phyloP scores from a whole-genome alignment of 176 grass and related monocot genomes.

The Miscanthus lutarioriparius region DNA sequence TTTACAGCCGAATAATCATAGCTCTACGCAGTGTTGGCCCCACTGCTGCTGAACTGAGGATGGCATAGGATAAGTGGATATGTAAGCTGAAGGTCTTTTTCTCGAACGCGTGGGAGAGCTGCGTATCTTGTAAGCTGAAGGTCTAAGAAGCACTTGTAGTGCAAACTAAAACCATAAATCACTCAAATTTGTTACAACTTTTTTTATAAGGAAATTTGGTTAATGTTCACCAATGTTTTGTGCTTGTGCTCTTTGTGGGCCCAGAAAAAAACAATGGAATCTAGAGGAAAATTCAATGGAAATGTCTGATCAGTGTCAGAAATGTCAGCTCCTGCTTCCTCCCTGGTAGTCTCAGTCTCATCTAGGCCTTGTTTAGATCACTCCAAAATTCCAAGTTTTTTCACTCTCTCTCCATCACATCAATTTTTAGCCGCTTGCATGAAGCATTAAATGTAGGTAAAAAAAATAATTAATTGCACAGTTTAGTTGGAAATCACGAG shows the following conservation, averaged over 20 bases:
- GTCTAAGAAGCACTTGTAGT: neutral
- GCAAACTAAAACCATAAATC: neutral
- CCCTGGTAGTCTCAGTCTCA: neutral
- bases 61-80: neutral
- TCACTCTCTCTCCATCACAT: no score
- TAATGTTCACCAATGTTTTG: neutral
- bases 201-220: neutral
- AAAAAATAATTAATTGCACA: no score
- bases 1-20: conserved; percentile 28
- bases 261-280: no score
- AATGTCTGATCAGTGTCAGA: neutral
- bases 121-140: neutral
- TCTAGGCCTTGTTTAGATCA: no score
- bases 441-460: no score
- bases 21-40: neutral
- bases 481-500: no score
- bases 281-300: neutral
- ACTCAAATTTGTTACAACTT: neutral
- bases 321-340: neutral
- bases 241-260: neutral
- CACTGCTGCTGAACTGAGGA: neutral
- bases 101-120: neutral
- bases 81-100: neutral
- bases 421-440: no score
- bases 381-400: no score